phyloP scores from a whole-genome alignment of 2,329 filamentous ascomycete genomes.

The Coniochaeta ligniaria region DNA sequence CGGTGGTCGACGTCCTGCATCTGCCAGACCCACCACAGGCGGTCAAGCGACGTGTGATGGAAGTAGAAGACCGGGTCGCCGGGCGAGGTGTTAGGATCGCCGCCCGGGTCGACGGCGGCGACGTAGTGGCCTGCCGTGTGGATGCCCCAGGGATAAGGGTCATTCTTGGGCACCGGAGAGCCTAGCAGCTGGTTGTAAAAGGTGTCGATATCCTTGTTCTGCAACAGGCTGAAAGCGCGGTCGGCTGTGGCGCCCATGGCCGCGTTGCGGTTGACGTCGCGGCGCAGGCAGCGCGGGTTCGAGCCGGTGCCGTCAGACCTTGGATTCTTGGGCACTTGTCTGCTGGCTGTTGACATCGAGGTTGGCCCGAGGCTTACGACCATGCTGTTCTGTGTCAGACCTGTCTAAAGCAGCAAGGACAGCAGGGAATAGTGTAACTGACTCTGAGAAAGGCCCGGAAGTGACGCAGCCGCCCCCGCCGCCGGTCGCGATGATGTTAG shows the following conservation, averaged over 20 bases:
- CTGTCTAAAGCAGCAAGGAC: background rate
- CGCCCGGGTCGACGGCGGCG: slow-evolving; percentile 27
- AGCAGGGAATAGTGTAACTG: slow-evolving; percentile 6
- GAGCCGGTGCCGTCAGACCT: slow-evolving; percentile 23
- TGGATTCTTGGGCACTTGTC: slow-evolving; percentile 24
- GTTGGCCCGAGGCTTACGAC: slow-evolving; percentile 31
- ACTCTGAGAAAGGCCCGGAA: slow-evolving; percentile 38
- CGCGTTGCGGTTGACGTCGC: slow-evolving; percentile 29
- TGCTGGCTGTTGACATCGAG: slow-evolving; percentile 18
- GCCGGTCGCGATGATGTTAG: slow-evolving; percentile 35
- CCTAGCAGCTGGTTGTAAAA: slow-evolving; percentile 35
- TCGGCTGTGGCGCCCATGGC: slow-evolving; percentile 30
- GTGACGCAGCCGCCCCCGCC: slow-evolving; percentile 48
- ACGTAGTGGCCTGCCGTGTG: slow-evolving; percentile 30
- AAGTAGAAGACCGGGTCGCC: slow-evolving; percentile 32
- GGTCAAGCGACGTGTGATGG: slow-evolving; percentile 29
- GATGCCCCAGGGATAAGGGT: slow-evolving; percentile 28
- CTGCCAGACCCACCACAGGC: slow-evolving; percentile 34
- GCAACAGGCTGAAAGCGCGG: slow-evolving; percentile 24
- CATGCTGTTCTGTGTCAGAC: slow-evolving; percentile 23
- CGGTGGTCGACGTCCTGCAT: slow-evolving; percentile 28
- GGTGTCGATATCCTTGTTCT: slow-evolving; percentile 25
- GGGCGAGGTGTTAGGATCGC: slow-evolving; percentile 26
- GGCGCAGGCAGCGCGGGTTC: slow-evolving; percentile 34
- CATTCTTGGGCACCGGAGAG: slow-evolving; percentile 23